Base-by-base conservation (phyloP, 352 stramenopile species). In the Hyaloperonospora brassicae region DNA sequence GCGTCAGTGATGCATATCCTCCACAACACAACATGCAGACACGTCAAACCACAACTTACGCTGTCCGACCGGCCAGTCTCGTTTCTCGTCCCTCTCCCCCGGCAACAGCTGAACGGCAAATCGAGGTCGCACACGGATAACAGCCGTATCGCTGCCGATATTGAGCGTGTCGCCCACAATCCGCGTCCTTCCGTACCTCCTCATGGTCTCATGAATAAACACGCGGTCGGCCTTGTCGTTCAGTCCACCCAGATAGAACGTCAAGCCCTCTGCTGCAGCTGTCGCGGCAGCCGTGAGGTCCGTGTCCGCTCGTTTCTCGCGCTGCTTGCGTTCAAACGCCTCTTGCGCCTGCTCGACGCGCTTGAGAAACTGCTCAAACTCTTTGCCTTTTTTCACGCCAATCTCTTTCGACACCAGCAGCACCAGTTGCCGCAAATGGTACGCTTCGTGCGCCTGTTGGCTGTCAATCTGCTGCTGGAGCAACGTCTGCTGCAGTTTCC, bases 201-300 rank as follows among this genome's bases (percentile, higher is more conserved):
- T 78, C 57, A 98, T 90, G 9, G 89, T 87, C 59, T 95, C 70
- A 66, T 98, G 92, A 42, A 98, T 76, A 6, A 80, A 78, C 50
- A 93, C 86, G 27, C 95, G 83, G 31, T 86, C 79, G 42, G 79
- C 55, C 61, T 97, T 97, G 27, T 97, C 87, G 34, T 86, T 83
- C 30, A 97, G 41, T 0, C 78, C 81, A 24, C 68, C 68, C 1
- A 90, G 70, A 57, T 86, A 90, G 36, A 90, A 90, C 46, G 80
- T 75, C n/a, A 87, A 60, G 12, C 61, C 61, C 1, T 86, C 63
- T 0, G 56, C 64, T 0, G 57, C 60, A 8, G 53, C 40, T 7
- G 63, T n/a, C 0, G 44, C 66, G 1, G 47, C 27, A 31, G 27
- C 31, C 2, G 40, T 59, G 7, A 22, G 17, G 17, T 36, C 57